Conservation (phyloP, 345 rosid genomes). For the Sisymbrium altissimum region DNA sequence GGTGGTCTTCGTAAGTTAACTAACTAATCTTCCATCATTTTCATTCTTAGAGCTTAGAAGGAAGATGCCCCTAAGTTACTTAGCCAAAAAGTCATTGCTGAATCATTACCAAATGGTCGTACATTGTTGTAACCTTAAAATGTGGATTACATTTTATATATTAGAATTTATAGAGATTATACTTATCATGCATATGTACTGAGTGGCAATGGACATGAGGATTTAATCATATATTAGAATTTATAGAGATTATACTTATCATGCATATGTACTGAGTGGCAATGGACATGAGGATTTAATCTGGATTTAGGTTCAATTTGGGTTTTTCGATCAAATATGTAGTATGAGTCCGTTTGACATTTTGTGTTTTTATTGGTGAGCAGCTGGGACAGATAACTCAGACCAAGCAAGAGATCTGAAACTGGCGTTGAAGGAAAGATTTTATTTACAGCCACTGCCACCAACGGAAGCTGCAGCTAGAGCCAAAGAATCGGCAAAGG, state of each 20-base stretch:
- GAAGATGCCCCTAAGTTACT: no score
- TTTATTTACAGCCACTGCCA: slow-evolving; percentile 62
- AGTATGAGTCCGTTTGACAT: neutral
- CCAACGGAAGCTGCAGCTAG: slow-evolving; percentile 71
- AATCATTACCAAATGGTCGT: neutral
- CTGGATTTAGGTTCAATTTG: no score
- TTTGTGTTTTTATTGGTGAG: slow-evolving; percentile 17
- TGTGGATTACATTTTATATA: neutral
- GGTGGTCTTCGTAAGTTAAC: slow-evolving; percentile 85
- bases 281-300: no score
- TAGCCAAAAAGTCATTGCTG: no score
- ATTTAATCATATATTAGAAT: no score
- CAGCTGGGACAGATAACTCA: slow-evolving; percentile 90
- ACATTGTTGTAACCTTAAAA: neutral
- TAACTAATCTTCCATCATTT: neutral
- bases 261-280: no score
- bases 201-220: no score
- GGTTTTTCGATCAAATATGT: no score
- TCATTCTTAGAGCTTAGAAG: neutral
- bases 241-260: no score
- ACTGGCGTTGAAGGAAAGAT: slow-evolving; percentile 56
- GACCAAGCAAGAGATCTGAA: slow-evolving; percentile 76
- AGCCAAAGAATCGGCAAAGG: slow-evolving; percentile 86
- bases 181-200: no score
- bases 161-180: no score